These are phyloP conservation scores for Calonectria hongkongensis DNA, from an alignment of 2,329 filamentous ascomycete species.

Conservation along the genomic window DNA sequence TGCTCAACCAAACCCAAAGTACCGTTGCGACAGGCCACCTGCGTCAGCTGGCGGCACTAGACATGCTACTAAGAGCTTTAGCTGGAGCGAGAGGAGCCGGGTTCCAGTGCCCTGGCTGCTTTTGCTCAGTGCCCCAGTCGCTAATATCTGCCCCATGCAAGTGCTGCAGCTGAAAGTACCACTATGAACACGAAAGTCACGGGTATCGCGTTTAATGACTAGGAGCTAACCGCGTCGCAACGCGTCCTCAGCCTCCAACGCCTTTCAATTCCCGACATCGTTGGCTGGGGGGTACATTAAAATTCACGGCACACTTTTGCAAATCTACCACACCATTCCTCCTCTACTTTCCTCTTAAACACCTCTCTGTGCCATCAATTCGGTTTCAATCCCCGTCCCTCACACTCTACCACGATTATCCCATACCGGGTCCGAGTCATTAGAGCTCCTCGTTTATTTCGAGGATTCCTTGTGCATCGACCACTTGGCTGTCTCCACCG, in stretches of 20 bases:
- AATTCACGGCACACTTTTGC: constrained; percentile 38
- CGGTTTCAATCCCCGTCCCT: constrained; percentile 1
- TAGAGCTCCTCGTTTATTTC: constrained; percentile 42
- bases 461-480: constrained; percentile 47
- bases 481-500: constrained; percentile 46
- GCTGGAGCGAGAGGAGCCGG: not conserved
- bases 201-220: constrained; percentile 48
- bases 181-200: constrained; percentile 50
- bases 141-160: constrained; percentile 39
- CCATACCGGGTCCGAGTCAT: constrained; percentile 30
- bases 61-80: not conserved
- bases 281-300: constrained; percentile 34
- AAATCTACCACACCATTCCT: constrained; percentile 11
- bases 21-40: constrained; percentile 32
- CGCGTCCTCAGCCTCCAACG: constrained; percentile 43
- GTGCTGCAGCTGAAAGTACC: constrained; percentile 28
- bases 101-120: constrained; percentile 10
- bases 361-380: constrained; percentile 9
- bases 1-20: constrained; percentile 33
- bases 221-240: constrained; percentile 47
- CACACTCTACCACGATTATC: constrained; percentile 45
- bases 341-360: constrained; percentile 20
- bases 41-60: constrained; percentile 12
- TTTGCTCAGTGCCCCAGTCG: constrained; percentile 36
- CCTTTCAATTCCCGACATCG: constrained; percentile 45